A percentile compares a stretch with the other conserved stretches of the same genome.
phyloP scores from a whole-genome alignment of 768 basidiomycete genomes.

The Boletus subparvulus region DNA sequence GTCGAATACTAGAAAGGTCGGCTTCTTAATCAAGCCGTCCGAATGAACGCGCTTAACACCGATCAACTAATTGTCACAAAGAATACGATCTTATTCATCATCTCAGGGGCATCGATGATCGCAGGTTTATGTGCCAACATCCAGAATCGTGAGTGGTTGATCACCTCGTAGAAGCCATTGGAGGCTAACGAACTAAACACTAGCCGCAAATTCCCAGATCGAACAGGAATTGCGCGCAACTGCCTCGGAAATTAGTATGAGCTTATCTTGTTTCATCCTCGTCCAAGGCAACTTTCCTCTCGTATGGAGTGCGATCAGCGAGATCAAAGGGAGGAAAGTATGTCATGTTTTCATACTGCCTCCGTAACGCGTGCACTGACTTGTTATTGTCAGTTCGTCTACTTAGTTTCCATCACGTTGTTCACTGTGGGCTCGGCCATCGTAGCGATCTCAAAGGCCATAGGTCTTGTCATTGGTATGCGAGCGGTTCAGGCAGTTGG shows the following conservation, averaged over 20 bases:
- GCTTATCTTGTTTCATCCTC: conserved; percentile 68
- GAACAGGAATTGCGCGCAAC: conserved; percentile 61
- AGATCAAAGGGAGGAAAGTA: conserved; percentile 75
- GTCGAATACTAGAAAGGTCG: conserved; percentile 57
- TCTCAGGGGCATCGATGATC: conserved; percentile 32
- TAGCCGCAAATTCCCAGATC: conserved; percentile 70
- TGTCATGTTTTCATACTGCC: conserved; percentile 4
- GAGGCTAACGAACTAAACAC: background rate
- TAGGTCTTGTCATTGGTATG: conserved; percentile 64
- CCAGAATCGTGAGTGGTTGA: conserved; percentile 27
- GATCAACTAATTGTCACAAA: background rate
- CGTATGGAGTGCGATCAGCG: conserved; percentile 33
- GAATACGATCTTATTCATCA: conserved; percentile 21
- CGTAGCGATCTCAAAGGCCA: conserved; percentile 55
- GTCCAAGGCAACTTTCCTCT: conserved; percentile 56
- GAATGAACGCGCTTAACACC: background rate
- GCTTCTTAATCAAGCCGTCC: background rate
- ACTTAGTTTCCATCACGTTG: conserved; percentile 50
- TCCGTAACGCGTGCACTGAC: background rate
- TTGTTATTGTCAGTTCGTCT: conserved; percentile 44
- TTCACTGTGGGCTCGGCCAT: conserved; percentile 57
- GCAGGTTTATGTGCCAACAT: conserved; percentile 28
- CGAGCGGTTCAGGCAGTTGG: conserved; percentile 65
- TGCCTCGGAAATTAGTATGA: conserved; percentile 61
- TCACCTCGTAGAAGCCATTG: background rate